Base-by-base conservation (phyloP, 371 early-diverging fungal species). In the Actinomortierella wolfii region DNA sequence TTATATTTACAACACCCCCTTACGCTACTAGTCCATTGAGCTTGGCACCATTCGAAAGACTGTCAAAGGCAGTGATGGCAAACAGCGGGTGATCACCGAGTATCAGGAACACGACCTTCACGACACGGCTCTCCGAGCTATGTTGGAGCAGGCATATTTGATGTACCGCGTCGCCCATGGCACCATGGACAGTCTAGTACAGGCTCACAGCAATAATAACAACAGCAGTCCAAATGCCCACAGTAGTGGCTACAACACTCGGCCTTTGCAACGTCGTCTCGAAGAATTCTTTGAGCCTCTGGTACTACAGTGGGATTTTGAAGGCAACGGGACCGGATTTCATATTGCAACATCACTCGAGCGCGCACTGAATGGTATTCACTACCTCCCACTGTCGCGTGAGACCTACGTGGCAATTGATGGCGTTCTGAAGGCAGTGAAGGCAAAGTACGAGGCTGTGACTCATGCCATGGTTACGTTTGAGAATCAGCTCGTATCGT, bases 231-330 rank as follows among this genome's bases (percentile, higher is more conserved):
- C 23, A 47, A 56, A 58, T 54, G 81, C 78, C 59, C 81, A 86
- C 77, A 4, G 76, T 79, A 54, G 43, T 74, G 41, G 79, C 67
- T 62, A 64, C 42, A 60, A 70, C 76, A 48, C 79, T 39, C 70
- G 81, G 41, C 79, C 80, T 40, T 42, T 80, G 13, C 77, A 78
- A 41, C 61, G 79, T 14, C 63, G 77, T 11, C 57, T 86, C 23
- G 86, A 86, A 61, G 86, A 86, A 64, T 88, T 88, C 54, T 88
- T 85, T 56, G 83, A 82, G 4, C 79, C 83, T 15, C 86, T 86
- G 88, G 85, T 88, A 29, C 81, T 83, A 76, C 69, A 82, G 46
- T 86, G 86, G 88, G 83, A 88, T 57, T 85, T 86, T 67, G 85
- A 85, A 26, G 70, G 77, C 77, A n/a, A 47, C 71, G 39, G 79